A percentile compares a stretch with the other conserved stretches of the same genome.
These are phyloP conservation scores for Exophiala bonariae DNA, from an alignment of 2,329 filamentous ascomycete genomes.

Conservation along the genomic window DNA sequence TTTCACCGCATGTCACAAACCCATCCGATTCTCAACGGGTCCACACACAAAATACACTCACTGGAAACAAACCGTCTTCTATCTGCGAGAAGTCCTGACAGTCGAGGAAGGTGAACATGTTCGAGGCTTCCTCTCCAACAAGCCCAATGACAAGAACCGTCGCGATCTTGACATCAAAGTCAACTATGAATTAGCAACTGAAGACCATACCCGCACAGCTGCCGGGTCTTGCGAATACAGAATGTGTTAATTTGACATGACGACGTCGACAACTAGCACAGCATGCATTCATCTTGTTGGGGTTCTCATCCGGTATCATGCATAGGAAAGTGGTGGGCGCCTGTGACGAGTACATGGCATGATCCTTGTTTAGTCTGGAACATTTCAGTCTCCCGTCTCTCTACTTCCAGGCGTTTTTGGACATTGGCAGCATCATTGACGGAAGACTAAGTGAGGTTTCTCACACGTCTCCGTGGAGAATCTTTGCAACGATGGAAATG, in stretches of 20 bases:
- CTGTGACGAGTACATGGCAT: too few species aligned
- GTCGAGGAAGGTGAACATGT: slow-evolving; percentile 85
- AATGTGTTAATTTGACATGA: slow-evolving; percentile 44
- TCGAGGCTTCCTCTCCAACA: slow-evolving; percentile 71
- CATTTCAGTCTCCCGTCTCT: too few species aligned
- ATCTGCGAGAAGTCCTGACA: slow-evolving; percentile 88
- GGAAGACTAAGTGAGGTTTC: too few species aligned
- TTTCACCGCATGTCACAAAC: slow-evolving; percentile 97
- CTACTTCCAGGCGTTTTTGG: too few species aligned
- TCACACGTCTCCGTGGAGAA: too few species aligned
- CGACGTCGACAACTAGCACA: too few species aligned
- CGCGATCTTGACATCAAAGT: slow-evolving; percentile 92
- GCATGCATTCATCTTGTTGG: too few species aligned
- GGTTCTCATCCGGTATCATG: too few species aligned
- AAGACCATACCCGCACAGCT: slow-evolving; percentile 68
- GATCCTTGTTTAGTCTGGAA: too few species aligned
- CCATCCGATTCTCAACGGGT: slow-evolving; percentile 92
- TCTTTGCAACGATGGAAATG: slow-evolving; percentile 30
- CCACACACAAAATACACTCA: slow-evolving; percentile 99
- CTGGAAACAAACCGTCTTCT: slow-evolving; percentile 99
- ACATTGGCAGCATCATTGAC: too few species aligned
- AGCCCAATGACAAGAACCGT: slow-evolving; percentile 90
- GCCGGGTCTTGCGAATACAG: slow-evolving; percentile 77
- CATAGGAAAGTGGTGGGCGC: too few species aligned
- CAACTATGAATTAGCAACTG: slow-evolving; percentile 75